Evolutionary conservation across 139 green algal species (phyloP), one percentile per base, ranked within the genome.

Genomic region (Chlamydomonas sphaeroides): DNA sequence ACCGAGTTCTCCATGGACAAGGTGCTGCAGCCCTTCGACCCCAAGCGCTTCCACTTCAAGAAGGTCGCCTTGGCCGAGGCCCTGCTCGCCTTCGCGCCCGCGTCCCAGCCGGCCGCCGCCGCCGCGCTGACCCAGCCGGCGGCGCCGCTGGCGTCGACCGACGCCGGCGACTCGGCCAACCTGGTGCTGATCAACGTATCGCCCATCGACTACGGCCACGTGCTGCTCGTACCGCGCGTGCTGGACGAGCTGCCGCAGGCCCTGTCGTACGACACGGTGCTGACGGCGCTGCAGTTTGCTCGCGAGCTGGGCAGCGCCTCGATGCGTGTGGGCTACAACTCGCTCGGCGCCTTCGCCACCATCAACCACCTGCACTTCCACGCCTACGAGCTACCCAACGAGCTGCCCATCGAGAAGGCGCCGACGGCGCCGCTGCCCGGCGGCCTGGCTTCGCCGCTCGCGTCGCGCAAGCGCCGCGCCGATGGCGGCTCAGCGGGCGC

Each of bases 281-380:
- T 95, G 36, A 84, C 97, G 39, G 97, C 97, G 33, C 93, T 99
- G 41, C 90, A 96, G 65, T 98, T 99, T 83, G 92, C 94, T 3
- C 62, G 87, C 6, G 93, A 98, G 86, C 87, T 91, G 26, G 88
- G 92, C 88, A 98, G 97, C 88, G 92, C 94, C n/a, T 95, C 95
- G 89, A 96, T 99, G 76, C 89, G 97, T 11, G 86, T 99, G 18
- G 95, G 95, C 53, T 99, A 95, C 92, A 99, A 99, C 88, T 97
- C 92, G 0, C 91, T 99, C 61, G 97, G 97, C 33, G 97, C 97
- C 8, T 99, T 97, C 68, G 97, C 93, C 63, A 99, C 97, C 61
- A 98, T 99, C 91, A 99, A 99, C 92, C 97, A 99, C 84, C 93
- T 99, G 65, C 97, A 99, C 90, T 99, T 99, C 89, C 97, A 99